Conservation (phyloP, 345 rosid species). For the Hypericum perforatum region DNA sequence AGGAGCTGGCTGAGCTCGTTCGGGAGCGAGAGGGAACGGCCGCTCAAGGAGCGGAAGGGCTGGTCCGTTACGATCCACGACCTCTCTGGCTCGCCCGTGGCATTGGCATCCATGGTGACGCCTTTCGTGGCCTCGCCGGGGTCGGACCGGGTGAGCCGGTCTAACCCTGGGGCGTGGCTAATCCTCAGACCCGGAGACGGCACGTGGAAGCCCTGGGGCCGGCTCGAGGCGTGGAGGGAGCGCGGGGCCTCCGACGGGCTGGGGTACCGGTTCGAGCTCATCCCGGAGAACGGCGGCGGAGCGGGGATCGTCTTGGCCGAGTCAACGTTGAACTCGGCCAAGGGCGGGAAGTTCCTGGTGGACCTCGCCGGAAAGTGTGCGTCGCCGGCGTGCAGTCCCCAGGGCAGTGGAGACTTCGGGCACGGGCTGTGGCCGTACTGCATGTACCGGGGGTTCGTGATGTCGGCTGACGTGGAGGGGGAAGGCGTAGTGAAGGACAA, state of each 20-base stretch:
- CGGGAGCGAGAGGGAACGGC: constrained; percentile 72
- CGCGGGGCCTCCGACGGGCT: constrained; percentile 60
- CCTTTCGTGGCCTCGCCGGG: constrained; percentile 87
- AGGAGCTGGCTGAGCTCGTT: constrained; percentile 73
- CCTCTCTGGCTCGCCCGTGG: constrained; percentile 84
- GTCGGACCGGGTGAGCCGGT: constrained; percentile 78
- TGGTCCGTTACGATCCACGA: constrained; percentile 93
- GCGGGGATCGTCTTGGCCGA: constrained; percentile 67
- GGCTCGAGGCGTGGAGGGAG: constrained; percentile 94
- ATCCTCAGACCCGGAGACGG: constrained; percentile 69
- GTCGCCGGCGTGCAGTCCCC: constrained; percentile 69
- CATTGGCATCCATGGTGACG: constrained; percentile 68
- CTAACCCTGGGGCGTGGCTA: constrained; percentile 87
- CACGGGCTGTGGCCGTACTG: constrained; percentile 62
- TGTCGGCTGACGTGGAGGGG: constrained; percentile 81
- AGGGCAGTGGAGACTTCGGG: constrained; percentile 70
- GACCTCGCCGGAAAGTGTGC: constrained; percentile 32
- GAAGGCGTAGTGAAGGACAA: constrained; percentile 37
- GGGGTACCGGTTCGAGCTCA: constrained; percentile 68
- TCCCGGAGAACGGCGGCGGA: constrained; percentile 37
- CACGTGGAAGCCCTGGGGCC: constrained; percentile 92
- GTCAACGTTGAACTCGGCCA: constrained; percentile 48
- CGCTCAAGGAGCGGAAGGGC: constrained; percentile 70
- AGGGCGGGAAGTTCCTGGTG: constrained; percentile 69
- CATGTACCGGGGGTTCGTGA: constrained; percentile 63